Percentiles rank a stretch among this genome's conserved stretches.
Conservation (phyloP, 352 stramenopile species). For the Plasmopara viticola region DNA sequence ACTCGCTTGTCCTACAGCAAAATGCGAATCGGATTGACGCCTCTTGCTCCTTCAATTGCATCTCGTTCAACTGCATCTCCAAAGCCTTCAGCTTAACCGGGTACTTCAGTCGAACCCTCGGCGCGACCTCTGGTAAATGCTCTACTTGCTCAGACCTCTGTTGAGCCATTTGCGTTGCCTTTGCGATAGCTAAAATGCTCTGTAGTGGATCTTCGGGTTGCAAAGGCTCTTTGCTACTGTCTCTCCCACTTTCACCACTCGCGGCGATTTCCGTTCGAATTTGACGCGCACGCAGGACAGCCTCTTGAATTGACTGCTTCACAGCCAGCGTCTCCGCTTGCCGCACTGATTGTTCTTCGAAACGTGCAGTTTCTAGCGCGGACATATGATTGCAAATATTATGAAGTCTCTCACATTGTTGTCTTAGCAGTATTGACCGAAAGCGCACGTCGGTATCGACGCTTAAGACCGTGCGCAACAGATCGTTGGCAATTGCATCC, state of each 20-base stretch:
- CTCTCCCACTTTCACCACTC: not conserved
- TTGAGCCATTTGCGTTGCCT: constrained; percentile 12
- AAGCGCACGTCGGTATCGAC: constrained; percentile 34
- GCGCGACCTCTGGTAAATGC: not conserved
- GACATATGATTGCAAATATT: constrained; percentile 13
- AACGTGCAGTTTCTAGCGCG: constrained; percentile 10
- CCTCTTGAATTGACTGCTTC: constrained; percentile 37
- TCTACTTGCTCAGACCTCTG: not conserved
- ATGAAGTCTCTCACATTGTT: constrained; percentile 37
- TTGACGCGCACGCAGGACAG: constrained; percentile 37
- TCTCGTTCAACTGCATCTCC: constrained; percentile 33
- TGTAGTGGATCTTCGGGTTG: constrained; percentile 6
- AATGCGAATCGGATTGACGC: constrained; percentile 40
- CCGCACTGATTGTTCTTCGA: constrained; percentile 7
- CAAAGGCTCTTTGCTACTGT: not conserved
- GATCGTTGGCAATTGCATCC: constrained; percentile 8
- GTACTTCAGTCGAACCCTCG: constrained; percentile 32
- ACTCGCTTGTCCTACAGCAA: constrained; percentile 48
- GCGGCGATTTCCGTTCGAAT: constrained; percentile 17
- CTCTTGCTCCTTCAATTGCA: constrained; percentile 22
- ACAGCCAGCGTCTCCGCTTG: constrained; percentile 19
- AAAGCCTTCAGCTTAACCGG: constrained; percentile 40
- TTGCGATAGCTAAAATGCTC: constrained; percentile 31
- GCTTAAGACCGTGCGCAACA: constrained; percentile 15
- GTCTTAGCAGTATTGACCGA: constrained; percentile 22